phyloP scores from a whole-genome alignment of 2,329 filamentous ascomycete species.

The Ambrosiella cleistominuta region DNA sequence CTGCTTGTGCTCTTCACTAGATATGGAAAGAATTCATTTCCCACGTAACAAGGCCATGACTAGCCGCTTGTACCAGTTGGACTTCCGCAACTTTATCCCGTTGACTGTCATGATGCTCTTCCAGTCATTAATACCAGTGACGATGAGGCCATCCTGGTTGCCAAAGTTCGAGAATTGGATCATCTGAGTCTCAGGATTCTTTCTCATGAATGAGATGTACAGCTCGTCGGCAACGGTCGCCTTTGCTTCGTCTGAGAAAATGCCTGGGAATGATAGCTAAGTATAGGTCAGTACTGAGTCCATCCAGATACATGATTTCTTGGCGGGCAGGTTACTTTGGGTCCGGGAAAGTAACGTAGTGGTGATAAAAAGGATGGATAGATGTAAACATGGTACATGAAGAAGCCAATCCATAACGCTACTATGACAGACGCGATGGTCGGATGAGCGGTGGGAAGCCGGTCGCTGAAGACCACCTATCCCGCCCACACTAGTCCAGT shows the following conservation, averaged over 20 bases:
- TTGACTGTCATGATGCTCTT: conserved; percentile 17
- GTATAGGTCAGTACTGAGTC: not conserved
- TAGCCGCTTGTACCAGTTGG: conserved; percentile 17
- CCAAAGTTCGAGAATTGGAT: conserved; percentile 18
- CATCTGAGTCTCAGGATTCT: conserved; percentile 17
- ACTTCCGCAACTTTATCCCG: conserved; percentile 20
- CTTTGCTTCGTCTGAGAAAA: conserved; percentile 20
- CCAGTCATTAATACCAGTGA: conserved; percentile 17
- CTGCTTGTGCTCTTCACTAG: conserved; percentile 21
- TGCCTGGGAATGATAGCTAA: conserved; percentile 23
- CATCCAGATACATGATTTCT: not conserved
- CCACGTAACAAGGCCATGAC: conserved; percentile 8
- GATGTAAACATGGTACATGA: not conserved
- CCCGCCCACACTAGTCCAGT: not conserved
- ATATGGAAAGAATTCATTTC: conserved; percentile 20
- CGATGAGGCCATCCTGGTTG: conserved; percentile 17
- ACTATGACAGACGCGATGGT: not conserved
- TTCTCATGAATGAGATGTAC: conserved; percentile 17
- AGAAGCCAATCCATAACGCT: not conserved
- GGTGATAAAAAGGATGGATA: conserved; percentile 1
- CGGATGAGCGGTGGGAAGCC: not conserved
- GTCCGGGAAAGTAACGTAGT: conserved; percentile 16
- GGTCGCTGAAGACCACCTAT: not conserved
- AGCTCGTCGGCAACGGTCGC: conserved; percentile 17
- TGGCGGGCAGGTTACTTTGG: conserved; percentile 19